phyloP scores from a whole-genome alignment of 2,329 filamentous ascomycete genomes.

The Aspergillus ochraceus region DNA sequence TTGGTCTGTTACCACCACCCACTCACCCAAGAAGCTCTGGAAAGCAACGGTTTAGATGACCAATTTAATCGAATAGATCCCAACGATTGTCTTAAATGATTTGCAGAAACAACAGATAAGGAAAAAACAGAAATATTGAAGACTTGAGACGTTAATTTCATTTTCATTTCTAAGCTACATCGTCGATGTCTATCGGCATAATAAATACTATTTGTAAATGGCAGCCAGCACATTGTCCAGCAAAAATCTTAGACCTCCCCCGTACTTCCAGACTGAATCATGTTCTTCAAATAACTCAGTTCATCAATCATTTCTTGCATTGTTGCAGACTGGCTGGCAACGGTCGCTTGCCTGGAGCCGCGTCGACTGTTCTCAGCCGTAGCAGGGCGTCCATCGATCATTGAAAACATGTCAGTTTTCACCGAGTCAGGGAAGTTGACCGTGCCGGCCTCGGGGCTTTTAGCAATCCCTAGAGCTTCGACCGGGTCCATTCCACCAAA shows the following conservation, averaged over 20 bases:
- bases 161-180: neutral
- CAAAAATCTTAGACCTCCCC: conserved; percentile 12
- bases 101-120: no score
- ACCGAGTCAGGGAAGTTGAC: conserved; percentile 22
- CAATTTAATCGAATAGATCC: no score
- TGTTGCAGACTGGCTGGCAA: conserved; percentile 33
- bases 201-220: neutral
- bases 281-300: conserved; percentile 51
- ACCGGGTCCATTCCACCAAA: conserved; percentile 33
- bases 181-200: neutral
- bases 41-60: no score
- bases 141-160: neutral
- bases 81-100: no score
- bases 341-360: conserved; percentile 17
- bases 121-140: no score
- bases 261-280: conserved; percentile 40
- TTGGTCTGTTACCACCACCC: no score
- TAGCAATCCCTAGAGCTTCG: conserved; percentile 26
- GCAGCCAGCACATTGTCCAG: neutral
- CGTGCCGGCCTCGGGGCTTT: conserved; percentile 25
- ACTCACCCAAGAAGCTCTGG: no score
- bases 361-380: conserved; percentile 9
- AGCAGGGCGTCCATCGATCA: neutral
- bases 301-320: conserved; percentile 54
- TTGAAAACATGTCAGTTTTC: conserved; percentile 1